A percentile compares a stretch with the other conserved stretches of the same genome.
Conservation (phyloP, 2,329 filamentous ascomycete species). For the Podosphaera aphanis region DNA sequence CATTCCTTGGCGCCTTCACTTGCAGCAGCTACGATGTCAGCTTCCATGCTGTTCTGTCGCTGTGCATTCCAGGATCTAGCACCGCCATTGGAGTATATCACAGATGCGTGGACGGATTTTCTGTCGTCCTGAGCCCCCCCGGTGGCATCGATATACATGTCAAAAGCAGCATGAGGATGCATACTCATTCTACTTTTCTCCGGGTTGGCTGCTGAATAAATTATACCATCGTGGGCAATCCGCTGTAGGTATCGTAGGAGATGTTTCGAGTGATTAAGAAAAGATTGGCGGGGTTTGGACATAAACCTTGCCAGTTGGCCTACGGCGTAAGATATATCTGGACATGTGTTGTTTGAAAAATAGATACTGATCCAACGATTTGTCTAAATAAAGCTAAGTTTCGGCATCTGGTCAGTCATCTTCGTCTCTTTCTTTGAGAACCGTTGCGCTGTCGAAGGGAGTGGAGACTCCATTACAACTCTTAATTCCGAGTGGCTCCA, state of each 20-base stretch:
- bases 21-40: background rate
- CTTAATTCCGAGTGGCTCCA: background rate
- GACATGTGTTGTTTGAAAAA: background rate
- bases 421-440: background rate
- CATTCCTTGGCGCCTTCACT: background rate
- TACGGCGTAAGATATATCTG: background rate
- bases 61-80: background rate
- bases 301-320: too few species aligned
- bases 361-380: background rate
- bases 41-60: background rate
- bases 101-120: background rate
- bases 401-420: background rate
- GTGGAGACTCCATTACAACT: background rate
- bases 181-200: background rate
- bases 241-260: background rate
- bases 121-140: background rate
- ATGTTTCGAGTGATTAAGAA: background rate
- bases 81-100: background rate
- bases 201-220: background rate
- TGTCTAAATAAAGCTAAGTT: too few species aligned
- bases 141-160: too few species aligned
- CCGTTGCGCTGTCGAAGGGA: background rate
- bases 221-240: background rate
- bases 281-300: background rate
- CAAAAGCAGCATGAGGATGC: background rate